Evolutionary conservation across 2,329 filamentous ascomycete genomes (phyloP), one percentile per base, ranked within the genome.

Genomic region (Colletotrichum trifolii): DNA sequence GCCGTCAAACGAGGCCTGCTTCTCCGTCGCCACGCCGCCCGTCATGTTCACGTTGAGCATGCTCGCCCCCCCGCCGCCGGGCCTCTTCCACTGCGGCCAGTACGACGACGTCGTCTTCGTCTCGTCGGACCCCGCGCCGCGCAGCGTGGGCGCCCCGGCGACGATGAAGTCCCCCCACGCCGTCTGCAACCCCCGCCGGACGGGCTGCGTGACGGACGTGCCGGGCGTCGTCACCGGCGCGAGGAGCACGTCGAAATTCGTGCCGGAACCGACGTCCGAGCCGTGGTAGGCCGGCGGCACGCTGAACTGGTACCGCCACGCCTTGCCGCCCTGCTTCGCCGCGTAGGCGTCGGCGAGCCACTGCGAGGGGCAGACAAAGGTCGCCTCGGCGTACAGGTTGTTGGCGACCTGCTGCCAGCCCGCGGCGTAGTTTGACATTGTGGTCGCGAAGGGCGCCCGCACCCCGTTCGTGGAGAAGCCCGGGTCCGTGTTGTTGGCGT

Each of bases 341-440:
- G 60, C 60, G 33, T 64, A 64, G n/a, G 60, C 54, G 33, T 64
- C 36, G 11, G 60, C 60, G 1, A 64, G 47, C 54, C 54, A 64
- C n/a, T 64, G 36, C 12, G 60, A 60, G 13, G 60, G 54, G 7
- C 60, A 64, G 6, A 48, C 12, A 15, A 64, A 48, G 4, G 60
- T 60, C 5, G 60, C 60, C 42, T 64, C 60, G 4, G 60, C 60
- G 12, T 64, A 64, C 36, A 64, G 53, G 9, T 64, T 54, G 46
- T 64, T 64, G 3, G 55, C 60, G 12, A 54, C 60, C 8, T 64
- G 60, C 36, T 64, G 60, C 60, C 60, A 64, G 12, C 60, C 60
- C n/a, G 48, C 42, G 15, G 60, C 60, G 40, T 64, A 64, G 25
- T 64, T 53, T 17, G 60, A 64, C 9, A 53, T 17, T 4, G 60